Conservation (phyloP, 176 grass and related monocot genomes). For the Echinochloa phyllopogon region DNA sequence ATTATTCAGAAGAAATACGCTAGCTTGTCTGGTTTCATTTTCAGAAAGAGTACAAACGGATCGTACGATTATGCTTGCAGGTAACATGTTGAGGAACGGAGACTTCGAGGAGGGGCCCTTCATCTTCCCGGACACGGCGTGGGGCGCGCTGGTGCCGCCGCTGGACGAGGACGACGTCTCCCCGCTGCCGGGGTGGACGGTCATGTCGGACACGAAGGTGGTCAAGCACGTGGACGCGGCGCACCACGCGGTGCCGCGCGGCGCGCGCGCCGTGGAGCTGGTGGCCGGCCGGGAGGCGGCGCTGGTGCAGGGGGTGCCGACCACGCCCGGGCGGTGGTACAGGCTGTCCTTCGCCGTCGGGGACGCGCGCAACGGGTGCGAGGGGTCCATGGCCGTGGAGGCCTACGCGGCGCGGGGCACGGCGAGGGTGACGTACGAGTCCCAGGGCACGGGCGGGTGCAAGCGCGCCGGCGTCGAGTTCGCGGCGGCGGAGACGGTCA, state of each 20-base stretch:
- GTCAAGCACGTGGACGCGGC: slow-evolving; percentile 62
- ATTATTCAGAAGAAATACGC: not conserved
- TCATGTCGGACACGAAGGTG: slow-evolving; percentile 61
- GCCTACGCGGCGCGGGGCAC: slow-evolving; percentile 51
- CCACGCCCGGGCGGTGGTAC: slow-evolving; percentile 46
- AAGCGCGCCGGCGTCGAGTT: slow-evolving; percentile 46
- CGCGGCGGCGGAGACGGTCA: slow-evolving; percentile 31
- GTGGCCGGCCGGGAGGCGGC: slow-evolving; percentile 62
- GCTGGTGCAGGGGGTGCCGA: slow-evolving; percentile 58
- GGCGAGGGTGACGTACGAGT: slow-evolving; percentile 38
- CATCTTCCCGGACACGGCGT: slow-evolving; percentile 43
- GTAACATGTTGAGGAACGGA: slow-evolving; percentile 53
- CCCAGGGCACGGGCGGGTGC: slow-evolving; percentile 45
- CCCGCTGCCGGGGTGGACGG: slow-evolving; percentile 64
- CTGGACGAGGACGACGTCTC: slow-evolving; percentile 54
- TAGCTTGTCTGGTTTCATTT: not conserved
- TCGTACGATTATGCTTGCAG: not conserved
- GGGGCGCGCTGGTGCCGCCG: slow-evolving; percentile 64
- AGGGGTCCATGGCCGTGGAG: slow-evolving; percentile 25
- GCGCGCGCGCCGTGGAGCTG: slow-evolving; percentile 62
- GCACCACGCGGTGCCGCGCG: slow-evolving; percentile 56
- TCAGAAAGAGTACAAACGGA: not conserved
- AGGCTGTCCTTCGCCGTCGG: slow-evolving; percentile 55
- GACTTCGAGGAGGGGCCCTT: slow-evolving; percentile 65
- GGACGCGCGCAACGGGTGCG: slow-evolving; percentile 56